Evolutionary conservation across 2,329 filamentous ascomycete species (phyloP), one percentile per base, ranked within the genome.

Genomic region (Penicillium sp.): DNA sequence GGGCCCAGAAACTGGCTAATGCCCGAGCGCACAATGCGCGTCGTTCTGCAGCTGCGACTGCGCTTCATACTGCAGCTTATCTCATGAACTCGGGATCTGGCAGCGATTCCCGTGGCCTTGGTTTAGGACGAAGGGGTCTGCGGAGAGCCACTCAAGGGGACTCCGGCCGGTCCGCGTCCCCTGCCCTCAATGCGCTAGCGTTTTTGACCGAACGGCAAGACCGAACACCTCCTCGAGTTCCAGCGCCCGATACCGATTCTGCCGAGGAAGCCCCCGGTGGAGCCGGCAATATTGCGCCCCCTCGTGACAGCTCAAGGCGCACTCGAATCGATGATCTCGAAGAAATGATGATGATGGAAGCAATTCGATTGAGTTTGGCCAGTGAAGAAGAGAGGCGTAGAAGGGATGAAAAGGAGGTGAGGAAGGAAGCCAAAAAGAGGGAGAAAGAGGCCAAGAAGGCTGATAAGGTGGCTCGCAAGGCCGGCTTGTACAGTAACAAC

Each of bases 301-400:
- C 75, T 13, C 73, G 75, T n/a, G 70, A 80, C 7, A 81, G 79
- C 60, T 82, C 81, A 29, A 75, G 86, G 53, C 76, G 84, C 55
- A 82, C 73, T 49, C 81, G 90, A 24, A 84, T 95, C 67, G 90
- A 95, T 18, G 92, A 97, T 61, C 80, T 97, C 0, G 94, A 99
- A 69, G 93, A 96, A 42, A 89, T 99, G 78, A 99, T 99, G 94
- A 91, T 97, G 79, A 91, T 94, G 80, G 94, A 99, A 70, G 94
- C 94, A 0, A 95, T 99, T 41, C 82, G 94, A 32, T 73, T 96
- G 24, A 96, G 91, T 41, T 78, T 99, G n/a, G 91, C 89, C 0
- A 87, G 90, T 1, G 94, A 99, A 69, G 93, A 97, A 65, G 93
- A 97, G 34, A 84, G 93, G n/a, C 89, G 91, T 61, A 87, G 84